phyloP scores from a whole-genome alignment of 2,329 filamentous ascomycete species.

The Aspergillus clavatus region DNA sequence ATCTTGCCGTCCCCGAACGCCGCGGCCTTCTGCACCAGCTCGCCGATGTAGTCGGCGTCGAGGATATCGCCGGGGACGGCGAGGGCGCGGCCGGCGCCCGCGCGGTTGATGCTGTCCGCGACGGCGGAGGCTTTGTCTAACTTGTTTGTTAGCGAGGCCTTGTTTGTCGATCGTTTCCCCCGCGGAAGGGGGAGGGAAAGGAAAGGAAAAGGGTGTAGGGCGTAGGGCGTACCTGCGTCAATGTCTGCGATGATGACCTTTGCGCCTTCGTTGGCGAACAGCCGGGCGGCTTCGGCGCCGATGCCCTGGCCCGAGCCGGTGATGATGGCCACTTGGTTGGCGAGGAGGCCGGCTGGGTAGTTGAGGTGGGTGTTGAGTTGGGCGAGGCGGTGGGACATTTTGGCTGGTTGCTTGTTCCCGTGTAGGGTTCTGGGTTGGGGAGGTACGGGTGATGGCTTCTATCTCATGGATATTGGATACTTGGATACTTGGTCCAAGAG shows the following conservation, averaged over 20 bases:
- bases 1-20: conserved; percentile 83
- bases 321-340: conserved; percentile 78
- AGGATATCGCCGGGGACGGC: conserved; percentile 74
- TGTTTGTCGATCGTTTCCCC: no score
- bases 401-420: no score
- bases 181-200: conserved; percentile 3
- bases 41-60: conserved; percentile 63
- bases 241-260: conserved; percentile 82
- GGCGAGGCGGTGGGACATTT: conserved; percentile 49
- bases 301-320: conserved; percentile 85
- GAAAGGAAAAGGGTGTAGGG: no score
- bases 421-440: no score
- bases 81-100: conserved; percentile 60
- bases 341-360: conserved; percentile 73
- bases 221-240: conserved; percentile 60
- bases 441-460: no score
- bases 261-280: conserved; percentile 85
- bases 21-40: conserved; percentile 68
- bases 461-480: no score
- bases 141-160: no score
- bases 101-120: conserved; percentile 63
- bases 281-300: conserved; percentile 72
- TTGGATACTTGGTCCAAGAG: no score
- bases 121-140: conserved; percentile 67
- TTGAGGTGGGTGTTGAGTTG: conserved; percentile 77